Percentiles rank a stretch among this genome's conserved stretches.
Conservation (phyloP, 331 rosid genomes). For the Pyracantha coccinea region DNA sequence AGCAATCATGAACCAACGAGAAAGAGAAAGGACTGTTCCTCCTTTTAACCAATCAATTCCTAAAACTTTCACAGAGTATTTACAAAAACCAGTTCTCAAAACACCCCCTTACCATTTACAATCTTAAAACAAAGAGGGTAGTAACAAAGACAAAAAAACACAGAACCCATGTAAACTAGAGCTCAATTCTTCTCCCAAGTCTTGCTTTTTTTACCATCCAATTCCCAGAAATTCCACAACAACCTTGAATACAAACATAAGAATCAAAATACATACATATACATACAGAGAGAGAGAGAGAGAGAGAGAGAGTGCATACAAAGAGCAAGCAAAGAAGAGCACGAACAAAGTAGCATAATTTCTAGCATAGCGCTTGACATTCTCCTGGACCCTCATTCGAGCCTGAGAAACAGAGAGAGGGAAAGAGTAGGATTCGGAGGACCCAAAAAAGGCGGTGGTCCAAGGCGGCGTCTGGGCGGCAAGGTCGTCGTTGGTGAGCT, state of each 20-base stretch:
- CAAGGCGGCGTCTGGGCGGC: constrained; percentile 71
- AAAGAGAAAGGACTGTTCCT: not conserved
- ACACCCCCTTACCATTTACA: not conserved
- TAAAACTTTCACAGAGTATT: not conserved
- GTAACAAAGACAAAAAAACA: not conserved
- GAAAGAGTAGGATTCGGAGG: constrained; percentile 55
- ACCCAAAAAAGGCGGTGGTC: constrained; percentile 57
- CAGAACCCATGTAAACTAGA: not conserved
- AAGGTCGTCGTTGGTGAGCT: constrained; percentile 71
- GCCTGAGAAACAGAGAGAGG: constrained; percentile 80
- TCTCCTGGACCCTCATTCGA: constrained; percentile 80
- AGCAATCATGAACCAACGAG: not conserved
- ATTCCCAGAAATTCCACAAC: not conserved
- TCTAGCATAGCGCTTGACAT: constrained; percentile 83
- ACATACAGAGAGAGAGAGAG: not conserved
- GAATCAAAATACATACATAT: not conserved
- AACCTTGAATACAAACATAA: not conserved
- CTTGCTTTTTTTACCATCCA: not conserved
- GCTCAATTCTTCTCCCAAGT: not conserved
- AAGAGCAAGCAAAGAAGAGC: constrained; percentile 58
- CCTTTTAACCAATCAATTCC: not conserved
- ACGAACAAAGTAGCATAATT: constrained; percentile 72
- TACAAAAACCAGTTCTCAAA: constrained; percentile 12
- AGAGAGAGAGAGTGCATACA: constrained; percentile 32
- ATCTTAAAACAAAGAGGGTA: not conserved